Evolutionary conservation across 805 yeast species (phyloP), one percentile per base, ranked within the genome.

Genomic region (Yueomyces sinensis): DNA sequence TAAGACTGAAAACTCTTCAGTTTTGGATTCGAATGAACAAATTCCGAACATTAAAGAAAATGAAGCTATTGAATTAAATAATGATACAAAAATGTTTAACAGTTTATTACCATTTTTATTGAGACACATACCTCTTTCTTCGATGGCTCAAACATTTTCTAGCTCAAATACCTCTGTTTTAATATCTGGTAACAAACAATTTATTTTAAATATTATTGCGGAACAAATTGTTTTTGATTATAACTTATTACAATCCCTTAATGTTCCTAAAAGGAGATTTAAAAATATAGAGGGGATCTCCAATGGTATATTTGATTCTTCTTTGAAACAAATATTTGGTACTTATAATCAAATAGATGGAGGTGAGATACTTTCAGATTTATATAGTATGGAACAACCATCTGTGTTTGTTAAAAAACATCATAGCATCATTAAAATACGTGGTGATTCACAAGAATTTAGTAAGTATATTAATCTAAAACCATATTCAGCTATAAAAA

Each of bases 401-500:
- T 45, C 48, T 14, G 52, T 56, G 3, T 49, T 39, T 34, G 51
- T 48, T 2, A 56, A 48, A 32, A 53, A 54, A 31, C 50, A 48
- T 30, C 52, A 52, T 30, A 55, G 49, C 25, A 33, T 60, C 50
- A 20, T 57, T 63, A 37, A 67, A 61, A 24, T 61, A 68, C 29
- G 73, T 66, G 49, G 65, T 65, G 44, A 59, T 65, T 23, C 73
- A 70, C 32, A 52, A 68, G 14, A 52, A 56, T 38, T 69, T 68
- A 45, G 77, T 78, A 86, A 73, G 62, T 44, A 56, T 65, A 48
- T 81, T 44, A 69, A 72, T 38, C 62, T 80, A 33, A 65, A 67
- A 30, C 82, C 89, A 0, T 44, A 68, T 6, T 50, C 53, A 17
- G 67, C 65, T 1, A 52, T 58, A 1, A 76, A 78, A 40, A 59